phyloP scores from a whole-genome alignment of 2,329 filamentous ascomycete species.

The Aschersonia sp. region DNA sequence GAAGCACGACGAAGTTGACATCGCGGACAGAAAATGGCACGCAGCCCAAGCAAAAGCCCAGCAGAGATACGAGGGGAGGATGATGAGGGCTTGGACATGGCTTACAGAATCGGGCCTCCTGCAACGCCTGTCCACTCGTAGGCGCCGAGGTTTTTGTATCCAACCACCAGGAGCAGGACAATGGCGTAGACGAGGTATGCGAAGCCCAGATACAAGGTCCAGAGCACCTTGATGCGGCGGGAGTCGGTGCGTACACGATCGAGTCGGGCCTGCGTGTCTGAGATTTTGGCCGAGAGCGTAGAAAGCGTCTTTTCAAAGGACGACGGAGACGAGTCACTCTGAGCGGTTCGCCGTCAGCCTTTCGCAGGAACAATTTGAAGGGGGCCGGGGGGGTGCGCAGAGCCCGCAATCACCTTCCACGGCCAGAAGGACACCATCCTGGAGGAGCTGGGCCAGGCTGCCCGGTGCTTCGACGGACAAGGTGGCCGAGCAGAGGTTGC shows the following conservation, averaged over 20 bases:
- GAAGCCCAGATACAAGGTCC: slow-evolving; percentile 81
- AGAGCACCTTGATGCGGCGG: slow-evolving; percentile 68
- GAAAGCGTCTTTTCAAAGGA: slow-evolving; percentile 88
- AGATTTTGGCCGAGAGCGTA: slow-evolving; percentile 68
- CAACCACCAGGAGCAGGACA: slow-evolving; percentile 71
- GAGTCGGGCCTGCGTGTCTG: slow-evolving; percentile 55
- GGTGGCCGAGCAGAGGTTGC: background rate
- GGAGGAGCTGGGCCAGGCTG: background rate
- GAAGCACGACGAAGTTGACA: background rate
- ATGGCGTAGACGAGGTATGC: slow-evolving; percentile 79
- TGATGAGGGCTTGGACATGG: background rate
- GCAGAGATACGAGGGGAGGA: no score
- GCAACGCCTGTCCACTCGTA: slow-evolving; percentile 67
- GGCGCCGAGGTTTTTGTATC: slow-evolving; percentile 62
- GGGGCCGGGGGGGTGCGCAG: background rate
- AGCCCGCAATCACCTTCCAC: slow-evolving; percentile 7
- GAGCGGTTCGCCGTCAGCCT: slow-evolving; percentile 6
- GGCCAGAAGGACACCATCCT: slow-evolving; percentile 10
- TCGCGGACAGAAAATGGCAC: no score
- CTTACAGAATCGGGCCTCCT: slow-evolving; percentile 65
- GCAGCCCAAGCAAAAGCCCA: no score
- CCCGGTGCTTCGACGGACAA: background rate
- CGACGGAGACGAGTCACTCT: slow-evolving; percentile 73
- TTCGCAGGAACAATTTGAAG: background rate
- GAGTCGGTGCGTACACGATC: slow-evolving; percentile 58